Percentiles rank a stretch among this genome's conserved stretches.
Evolutionary conservation across 805 yeast genomes (phyloP).

Genomic region (Candida nitratophila): DNA sequence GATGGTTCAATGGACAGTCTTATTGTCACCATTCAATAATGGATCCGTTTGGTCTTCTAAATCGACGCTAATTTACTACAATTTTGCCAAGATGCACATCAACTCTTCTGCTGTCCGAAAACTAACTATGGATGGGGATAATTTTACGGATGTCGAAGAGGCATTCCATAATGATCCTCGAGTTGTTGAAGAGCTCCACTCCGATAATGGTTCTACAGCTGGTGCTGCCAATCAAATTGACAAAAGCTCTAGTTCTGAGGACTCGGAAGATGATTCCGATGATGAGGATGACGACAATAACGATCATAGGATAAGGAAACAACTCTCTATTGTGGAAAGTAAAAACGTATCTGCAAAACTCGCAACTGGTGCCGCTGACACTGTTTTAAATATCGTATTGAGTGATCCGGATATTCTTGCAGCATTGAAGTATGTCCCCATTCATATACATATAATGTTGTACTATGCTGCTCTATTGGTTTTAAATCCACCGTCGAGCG

Average conservation of each 20-base stretch:
- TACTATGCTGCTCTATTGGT: conserved; percentile 58
- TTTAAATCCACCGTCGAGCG: conserved; percentile 36
- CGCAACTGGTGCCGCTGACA: conserved; percentile 57
- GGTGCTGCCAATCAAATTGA: conserved; percentile 10
- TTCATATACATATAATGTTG: conserved; percentile 67
- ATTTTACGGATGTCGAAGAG: conserved; percentile 17
- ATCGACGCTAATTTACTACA: conserved; percentile 61
- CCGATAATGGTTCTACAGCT: not conserved
- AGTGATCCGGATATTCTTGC: conserved; percentile 51
- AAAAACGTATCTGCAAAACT: conserved; percentile 31
- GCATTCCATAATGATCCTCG: conserved; percentile 1
- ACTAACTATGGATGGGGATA: conserved; percentile 27
- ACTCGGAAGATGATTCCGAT: conserved; percentile 14
- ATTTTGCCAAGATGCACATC: conserved; percentile 70
- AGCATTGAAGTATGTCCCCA: conserved; percentile 56
- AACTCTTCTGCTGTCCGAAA: conserved; percentile 44
- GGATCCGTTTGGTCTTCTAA: conserved; percentile 60
- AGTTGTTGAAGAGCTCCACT: conserved; percentile 3
- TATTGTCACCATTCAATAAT: conserved; percentile 49
- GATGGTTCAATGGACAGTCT: conserved; percentile 78
- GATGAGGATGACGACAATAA: conserved; percentile 14
- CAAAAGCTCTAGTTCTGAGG: conserved; percentile 19
- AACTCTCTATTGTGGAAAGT: conserved; percentile 19
- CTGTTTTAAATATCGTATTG: conserved; percentile 51
- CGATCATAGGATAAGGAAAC: conserved; percentile 6